Conservation (phyloP, 1,139 yeast species). For the Geotrichum cucujoidarum region DNA sequence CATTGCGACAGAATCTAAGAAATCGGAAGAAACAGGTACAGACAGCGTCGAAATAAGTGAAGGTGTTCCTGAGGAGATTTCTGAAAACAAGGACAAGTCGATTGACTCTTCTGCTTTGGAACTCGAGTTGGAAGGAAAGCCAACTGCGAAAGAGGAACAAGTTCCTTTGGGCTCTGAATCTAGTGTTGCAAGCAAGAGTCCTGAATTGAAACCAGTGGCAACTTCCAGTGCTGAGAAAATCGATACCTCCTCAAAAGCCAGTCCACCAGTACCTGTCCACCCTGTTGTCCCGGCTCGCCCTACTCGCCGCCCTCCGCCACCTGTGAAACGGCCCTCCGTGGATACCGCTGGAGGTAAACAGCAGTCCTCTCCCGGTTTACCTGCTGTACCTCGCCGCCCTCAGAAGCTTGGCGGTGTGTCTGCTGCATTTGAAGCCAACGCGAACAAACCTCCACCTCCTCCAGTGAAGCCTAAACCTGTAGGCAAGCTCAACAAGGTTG, state of each 20-base stretch:
- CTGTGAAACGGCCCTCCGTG: not conserved
- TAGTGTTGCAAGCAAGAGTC: not conserved
- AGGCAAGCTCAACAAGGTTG: constrained; percentile 25
- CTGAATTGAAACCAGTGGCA: not conserved
- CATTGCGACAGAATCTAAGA: not conserved
- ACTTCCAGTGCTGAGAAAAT: not conserved
- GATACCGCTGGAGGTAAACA: not conserved
- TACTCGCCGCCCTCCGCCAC: not conserved
- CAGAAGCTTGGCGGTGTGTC: constrained; percentile 8
- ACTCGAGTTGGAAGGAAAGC: not conserved
- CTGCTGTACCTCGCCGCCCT: constrained; percentile 17
- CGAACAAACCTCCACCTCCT: constrained; percentile 6
- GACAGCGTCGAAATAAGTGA: not conserved
- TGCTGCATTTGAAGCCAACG: constrained; percentile 9
- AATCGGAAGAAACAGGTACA: not conserved
- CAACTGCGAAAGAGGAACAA: not conserved
- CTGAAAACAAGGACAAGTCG: too few species aligned
- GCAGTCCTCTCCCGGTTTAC: not conserved
- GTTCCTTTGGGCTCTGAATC: not conserved
- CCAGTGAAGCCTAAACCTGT: constrained; percentile 19
- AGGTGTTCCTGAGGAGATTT: not conserved
- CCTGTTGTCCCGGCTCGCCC: constrained; percentile 11
- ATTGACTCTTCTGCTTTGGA: too few species aligned
- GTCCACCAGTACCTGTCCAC: not conserved
- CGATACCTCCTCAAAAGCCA: not conserved